Evolutionary conservation across 345 rosid genomes (phyloP).

Genomic region (Reutealis trisperma): DNA sequence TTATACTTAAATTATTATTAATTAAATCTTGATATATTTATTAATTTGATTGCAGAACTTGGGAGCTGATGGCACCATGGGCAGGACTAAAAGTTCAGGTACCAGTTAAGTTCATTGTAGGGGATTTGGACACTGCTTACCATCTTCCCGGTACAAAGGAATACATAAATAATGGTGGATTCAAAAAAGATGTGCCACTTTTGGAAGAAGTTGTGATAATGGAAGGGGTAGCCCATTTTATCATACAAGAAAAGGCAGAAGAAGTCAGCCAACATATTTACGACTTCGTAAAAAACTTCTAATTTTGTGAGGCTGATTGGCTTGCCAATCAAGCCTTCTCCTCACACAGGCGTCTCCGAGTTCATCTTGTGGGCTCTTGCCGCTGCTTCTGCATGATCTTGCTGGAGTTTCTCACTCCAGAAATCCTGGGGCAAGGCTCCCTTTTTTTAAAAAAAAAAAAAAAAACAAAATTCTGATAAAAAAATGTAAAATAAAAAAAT

Average conservation of each 20-base stretch:
- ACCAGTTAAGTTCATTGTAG: constrained; percentile 24
- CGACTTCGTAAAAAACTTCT: constrained; percentile 26
- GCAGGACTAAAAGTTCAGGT: constrained; percentile 17
- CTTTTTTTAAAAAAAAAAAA: no score
- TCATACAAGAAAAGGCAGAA: constrained; percentile 18
- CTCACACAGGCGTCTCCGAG: no score
- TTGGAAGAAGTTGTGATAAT: constrained; percentile 16
- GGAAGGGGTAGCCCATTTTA: constrained; percentile 21
- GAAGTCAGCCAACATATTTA: constrained; percentile 15
- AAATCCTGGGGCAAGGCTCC: no score
- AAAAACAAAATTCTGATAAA: no score
- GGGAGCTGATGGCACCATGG: constrained; percentile 25
- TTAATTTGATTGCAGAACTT: constrained; percentile 13
- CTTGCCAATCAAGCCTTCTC: no score
- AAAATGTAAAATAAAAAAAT: no score
- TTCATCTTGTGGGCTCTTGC: no score
- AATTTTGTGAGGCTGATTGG: no score
- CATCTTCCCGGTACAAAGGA: constrained; percentile 11
- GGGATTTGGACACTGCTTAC: constrained; percentile 17
- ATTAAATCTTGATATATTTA: background rate
- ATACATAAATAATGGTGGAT: constrained; percentile 7
- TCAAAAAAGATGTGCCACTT: constrained; percentile 14
- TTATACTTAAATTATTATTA: no score
- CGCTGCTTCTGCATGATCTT: no score
- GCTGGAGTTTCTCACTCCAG: no score